These are phyloP conservation scores for Rhizomucor miehei DNA, from an alignment of 371 early-diverging fungal species.

Conservation along the genomic window DNA sequence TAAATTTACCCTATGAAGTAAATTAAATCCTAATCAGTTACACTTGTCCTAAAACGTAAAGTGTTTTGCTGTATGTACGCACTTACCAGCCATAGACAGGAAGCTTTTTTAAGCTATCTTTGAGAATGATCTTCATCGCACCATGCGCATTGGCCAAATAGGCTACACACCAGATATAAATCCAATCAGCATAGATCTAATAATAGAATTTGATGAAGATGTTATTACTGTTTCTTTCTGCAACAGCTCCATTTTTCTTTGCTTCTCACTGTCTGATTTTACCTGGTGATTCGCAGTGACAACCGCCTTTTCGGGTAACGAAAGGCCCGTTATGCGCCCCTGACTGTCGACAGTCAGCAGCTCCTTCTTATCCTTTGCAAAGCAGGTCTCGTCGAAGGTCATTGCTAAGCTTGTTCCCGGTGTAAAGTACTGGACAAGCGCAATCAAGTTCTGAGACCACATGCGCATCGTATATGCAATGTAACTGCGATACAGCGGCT, in stretches of 20 bases:
- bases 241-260: too few species aligned
- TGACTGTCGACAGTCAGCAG: slow-evolving; percentile 16
- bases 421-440: slow-evolving; percentile 61
- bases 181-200: slow-evolving; percentile 84
- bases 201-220: neutral
- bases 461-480: slow-evolving; percentile 56
- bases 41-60: neutral
- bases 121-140: slow-evolving; percentile 78
- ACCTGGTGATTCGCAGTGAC: slow-evolving; percentile 82
- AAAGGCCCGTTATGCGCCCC: slow-evolving; percentile 18
- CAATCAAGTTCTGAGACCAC: slow-evolving; percentile 61
- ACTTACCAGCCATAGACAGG: slow-evolving; percentile 80
- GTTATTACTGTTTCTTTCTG: neutral
- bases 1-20: neutral
- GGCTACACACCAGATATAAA: slow-evolving; percentile 75
- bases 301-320: slow-evolving; percentile 44
- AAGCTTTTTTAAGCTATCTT: slow-evolving; percentile 64
- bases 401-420: slow-evolving; percentile 52
- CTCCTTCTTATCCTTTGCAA: slow-evolving; percentile 14
- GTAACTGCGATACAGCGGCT: slow-evolving; percentile 38
- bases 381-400: slow-evolving; percentile 49
- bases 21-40: neutral
- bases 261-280: slow-evolving; percentile 6
- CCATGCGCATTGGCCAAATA: slow-evolving; percentile 67
- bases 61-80: neutral